phyloP scores from a whole-genome alignment of 2,329 filamentous ascomycete genomes.

The Leptosphaerulina australis region DNA sequence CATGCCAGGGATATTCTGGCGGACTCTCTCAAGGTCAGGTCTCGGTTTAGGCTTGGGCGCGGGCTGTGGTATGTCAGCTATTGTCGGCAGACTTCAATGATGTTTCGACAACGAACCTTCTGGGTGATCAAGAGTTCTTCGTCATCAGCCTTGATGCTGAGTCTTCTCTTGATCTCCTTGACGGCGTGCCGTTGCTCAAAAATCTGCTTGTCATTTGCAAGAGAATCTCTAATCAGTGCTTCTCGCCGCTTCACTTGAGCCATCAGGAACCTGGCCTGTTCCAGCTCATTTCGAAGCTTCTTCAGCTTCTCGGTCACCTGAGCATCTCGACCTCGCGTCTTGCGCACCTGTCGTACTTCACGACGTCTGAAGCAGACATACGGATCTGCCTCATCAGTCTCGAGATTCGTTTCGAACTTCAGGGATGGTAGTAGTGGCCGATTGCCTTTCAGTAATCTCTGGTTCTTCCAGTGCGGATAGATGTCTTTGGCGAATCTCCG shows the following conservation, averaged over 20 bases:
- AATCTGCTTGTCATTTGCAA: conserved; percentile 75
- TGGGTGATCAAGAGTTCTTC: conserved; percentile 86
- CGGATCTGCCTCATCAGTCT: conserved; percentile 93
- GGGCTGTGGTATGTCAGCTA: conserved; percentile 37
- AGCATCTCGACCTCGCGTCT: conserved; percentile 90
- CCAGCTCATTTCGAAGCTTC: conserved; percentile 86
- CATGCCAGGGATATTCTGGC: conserved; percentile 69
- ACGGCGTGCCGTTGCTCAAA: conserved; percentile 83
- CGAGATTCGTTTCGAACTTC: conserved; percentile 93
- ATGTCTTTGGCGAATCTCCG: conserved; percentile 73
- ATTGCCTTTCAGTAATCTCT: conserved; percentile 70
- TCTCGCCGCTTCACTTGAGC: conserved; percentile 80
- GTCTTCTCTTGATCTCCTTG: conserved; percentile 85
- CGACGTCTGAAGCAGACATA: conserved; percentile 97
- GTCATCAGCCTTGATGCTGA: conserved; percentile 90
- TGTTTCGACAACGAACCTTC: conserved; percentile 67
- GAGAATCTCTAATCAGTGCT: conserved; percentile 74
- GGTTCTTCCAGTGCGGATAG: conserved; percentile 87
- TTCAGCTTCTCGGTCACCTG: conserved; percentile 95
- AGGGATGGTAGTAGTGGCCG: conserved; percentile 75
- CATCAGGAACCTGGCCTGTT: conserved; percentile 83
- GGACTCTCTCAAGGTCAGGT: conserved; percentile 63
- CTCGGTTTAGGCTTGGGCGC: conserved; percentile 59
- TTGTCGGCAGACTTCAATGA: conserved; percentile 21
- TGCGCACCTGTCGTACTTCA: conserved; percentile 91